Conservation (phyloP, 148 eudicot genomes). For the Cornus suecica region DNA sequence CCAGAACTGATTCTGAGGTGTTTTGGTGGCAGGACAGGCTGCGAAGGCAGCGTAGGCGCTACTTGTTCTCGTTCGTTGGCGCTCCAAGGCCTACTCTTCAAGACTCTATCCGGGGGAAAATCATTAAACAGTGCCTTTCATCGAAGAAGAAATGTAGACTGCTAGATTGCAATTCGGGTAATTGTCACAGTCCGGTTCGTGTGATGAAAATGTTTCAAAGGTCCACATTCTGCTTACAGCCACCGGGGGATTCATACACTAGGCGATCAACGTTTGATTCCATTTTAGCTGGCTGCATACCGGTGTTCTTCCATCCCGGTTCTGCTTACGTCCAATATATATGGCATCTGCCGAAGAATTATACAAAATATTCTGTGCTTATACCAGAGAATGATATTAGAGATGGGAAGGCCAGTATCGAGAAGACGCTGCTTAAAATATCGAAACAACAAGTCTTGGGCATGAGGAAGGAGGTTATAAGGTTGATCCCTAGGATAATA, state of each 20-base stretch:
- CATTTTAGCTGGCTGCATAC: too few relatives aligned
- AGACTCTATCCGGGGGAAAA: constrained; percentile 50
- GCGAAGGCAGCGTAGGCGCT: constrained; percentile 23
- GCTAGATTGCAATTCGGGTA: constrained; percentile 41
- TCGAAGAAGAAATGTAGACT: constrained; percentile 36
- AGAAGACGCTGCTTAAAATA: constrained; percentile 38
- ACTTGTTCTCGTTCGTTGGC: constrained; percentile 68
- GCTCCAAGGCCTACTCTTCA: constrained; percentile 53
- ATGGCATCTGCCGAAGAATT: constrained; percentile 61
- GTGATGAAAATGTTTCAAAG: too few relatives aligned
- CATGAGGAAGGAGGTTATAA: constrained; percentile 59
- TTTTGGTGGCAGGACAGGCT: constrained; percentile 48
- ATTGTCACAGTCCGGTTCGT: constrained; percentile 45
- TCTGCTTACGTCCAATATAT: too few relatives aligned
- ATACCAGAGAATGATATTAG: constrained; percentile 51
- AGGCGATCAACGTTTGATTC: constrained; percentile 74
- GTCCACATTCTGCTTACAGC: too few relatives aligned
- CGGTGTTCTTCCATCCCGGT: too few relatives aligned
- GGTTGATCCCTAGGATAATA: constrained; percentile 51
- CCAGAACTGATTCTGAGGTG: constrained; percentile 38
- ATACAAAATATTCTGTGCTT: constrained; percentile 59
- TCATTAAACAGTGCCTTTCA: constrained; percentile 40
- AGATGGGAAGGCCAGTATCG: constrained; percentile 39
- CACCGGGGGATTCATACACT: constrained; percentile 68
- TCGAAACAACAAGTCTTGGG: constrained; percentile 26